Evolutionary conservation across 345 rosid genomes (phyloP), one percentile per base, ranked within the genome.

Genomic region (Bretschneidera sinensis): DNA sequence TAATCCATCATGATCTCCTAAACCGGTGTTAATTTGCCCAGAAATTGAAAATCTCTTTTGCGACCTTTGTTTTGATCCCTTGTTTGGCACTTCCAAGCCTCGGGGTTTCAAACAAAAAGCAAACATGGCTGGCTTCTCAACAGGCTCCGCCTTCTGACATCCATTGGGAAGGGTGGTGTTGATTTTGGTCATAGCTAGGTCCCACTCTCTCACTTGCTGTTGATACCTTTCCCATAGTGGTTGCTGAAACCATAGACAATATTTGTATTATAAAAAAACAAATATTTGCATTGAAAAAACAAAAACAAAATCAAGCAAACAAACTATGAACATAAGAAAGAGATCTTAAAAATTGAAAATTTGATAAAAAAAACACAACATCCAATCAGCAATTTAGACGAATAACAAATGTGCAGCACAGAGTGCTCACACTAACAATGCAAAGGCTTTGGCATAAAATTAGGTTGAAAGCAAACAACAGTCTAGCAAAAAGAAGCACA

Each of bases 61-160:
- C 14, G 99, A 79, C 71, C 95, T 78, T 52, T 90, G 99, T 61
- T 94, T 94, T 23, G 92, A 86, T 25, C 96, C 97, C 77, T 65
- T 88, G 76, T 94, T 79, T 21, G 85, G 92, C 59, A 88, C 83
- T 73, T 94, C 99, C 82, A 94, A 72, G 45, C 99, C 96, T 64
- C 97, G 85, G 2, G 99, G 99, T 72, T 90, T 94, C 86, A 90
- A 73, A 71, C 97, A 94, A 67, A 94, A 94, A 63, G 99, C 99
- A 88, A 83, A 88, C 96, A 90, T 82, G 24, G 82, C 78, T 43
- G 97, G 97, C 85, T 86, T 94, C 72, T 90, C 97, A 20, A 47
- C 8, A 4, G 64, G 33, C 58, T 82, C 63, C 51, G 54, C 67
- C 72, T 81, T 92, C 63, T 75, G 79, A 63, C 75, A 76, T 47